Conservation (phyloP, 176 grass and related monocot genomes). For the Bothriochloa decipiens region DNA sequence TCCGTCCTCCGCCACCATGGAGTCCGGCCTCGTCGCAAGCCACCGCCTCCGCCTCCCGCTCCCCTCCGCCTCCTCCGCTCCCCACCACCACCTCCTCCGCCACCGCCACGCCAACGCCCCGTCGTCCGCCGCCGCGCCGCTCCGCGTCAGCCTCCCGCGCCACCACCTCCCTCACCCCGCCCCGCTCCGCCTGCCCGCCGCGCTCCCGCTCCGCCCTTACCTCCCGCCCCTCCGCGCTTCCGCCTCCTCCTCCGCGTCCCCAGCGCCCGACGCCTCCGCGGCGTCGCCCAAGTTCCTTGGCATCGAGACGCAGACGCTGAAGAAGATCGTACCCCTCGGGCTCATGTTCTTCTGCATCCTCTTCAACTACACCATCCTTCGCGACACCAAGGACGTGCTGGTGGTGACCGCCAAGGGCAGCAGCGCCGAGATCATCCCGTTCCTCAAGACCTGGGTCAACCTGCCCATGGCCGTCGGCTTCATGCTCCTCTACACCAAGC, state of each 20-base stretch:
- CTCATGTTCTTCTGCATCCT: constrained; percentile 99
- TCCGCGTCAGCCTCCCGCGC: constrained; percentile 16
- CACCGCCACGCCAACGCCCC: constrained; percentile 18
- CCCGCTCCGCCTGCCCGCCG: constrained; percentile 51
- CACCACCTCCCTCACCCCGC: constrained; percentile 20
- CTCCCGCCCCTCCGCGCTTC: constrained; percentile 44
- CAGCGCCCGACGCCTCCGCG: not conserved
- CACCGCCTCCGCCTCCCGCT: constrained; percentile 51
- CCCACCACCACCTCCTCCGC: constrained; percentile 18
- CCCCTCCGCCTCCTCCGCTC: constrained; percentile 8
- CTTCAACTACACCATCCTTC: constrained; percentile 98
- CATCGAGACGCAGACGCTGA: constrained; percentile 68
- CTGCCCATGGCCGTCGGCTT: constrained; percentile 97
- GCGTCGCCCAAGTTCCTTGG: constrained; percentile 60
- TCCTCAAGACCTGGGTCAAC: constrained; percentile 99
- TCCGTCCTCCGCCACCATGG: constrained; percentile 39
- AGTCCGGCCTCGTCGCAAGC: constrained; percentile 65
- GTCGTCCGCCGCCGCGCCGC: not conserved
- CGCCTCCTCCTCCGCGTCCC: not conserved
- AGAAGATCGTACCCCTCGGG: constrained; percentile 92
- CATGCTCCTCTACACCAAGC: constrained; percentile 98
- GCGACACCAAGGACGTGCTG: constrained; percentile 97
- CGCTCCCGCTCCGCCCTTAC: constrained; percentile 49
- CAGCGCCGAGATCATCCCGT: constrained; percentile 99
- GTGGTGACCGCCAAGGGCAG: constrained; percentile 95